Evolutionary conservation across 192 early-diverging fungal genomes (phyloP), one percentile per base, ranked within the genome.

Genomic region (Coemansia sp.): DNA sequence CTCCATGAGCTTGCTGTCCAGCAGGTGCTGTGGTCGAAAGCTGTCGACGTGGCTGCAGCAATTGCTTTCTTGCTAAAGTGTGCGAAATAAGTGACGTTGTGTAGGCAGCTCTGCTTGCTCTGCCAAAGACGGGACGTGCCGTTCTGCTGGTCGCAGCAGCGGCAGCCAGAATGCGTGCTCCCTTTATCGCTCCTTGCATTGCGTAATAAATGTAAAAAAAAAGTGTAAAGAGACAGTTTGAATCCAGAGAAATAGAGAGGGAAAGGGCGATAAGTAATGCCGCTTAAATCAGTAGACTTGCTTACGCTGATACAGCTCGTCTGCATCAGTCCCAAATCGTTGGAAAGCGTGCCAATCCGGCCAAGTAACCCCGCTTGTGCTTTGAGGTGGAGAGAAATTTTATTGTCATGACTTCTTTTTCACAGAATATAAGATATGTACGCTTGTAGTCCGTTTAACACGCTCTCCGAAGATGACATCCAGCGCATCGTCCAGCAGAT

Each of bases 141-240:
- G 55, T 58, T 58, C 29, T 23, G 23, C 27, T 39, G 37, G 51
- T 50, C 5, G 74, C 64, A 11, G 65, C 65, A 39, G 38, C 37
- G 5, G 64, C 64, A 41, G 48, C 38, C n/a, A 76, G 60, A 45
- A 76, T 71, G 8, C 69, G 74, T 19, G 69, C 69, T 8, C 74
- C 69, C 11, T 53, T 57, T 55, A 69, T 48, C 44, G 36, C 34
- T 48, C 68, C 38, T 27, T 64, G 62, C 62, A 64, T 45, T 15
- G 15, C 15, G 14, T 27, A 37, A 31, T 0, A 19, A 60, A 60
- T 19, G 14, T 29, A 66, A 36, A 55, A 17, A 37, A 1, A 38
- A 36, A 64, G n/a, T n/a, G n/a, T n/a, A 27, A 37, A 46, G 15
- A 29, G n/a, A 63, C 38, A 39, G 12, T 9, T 27, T 31, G 14